Conservation (phyloP, 371 early-diverging fungal species). For the Mucor indicus region DNA sequence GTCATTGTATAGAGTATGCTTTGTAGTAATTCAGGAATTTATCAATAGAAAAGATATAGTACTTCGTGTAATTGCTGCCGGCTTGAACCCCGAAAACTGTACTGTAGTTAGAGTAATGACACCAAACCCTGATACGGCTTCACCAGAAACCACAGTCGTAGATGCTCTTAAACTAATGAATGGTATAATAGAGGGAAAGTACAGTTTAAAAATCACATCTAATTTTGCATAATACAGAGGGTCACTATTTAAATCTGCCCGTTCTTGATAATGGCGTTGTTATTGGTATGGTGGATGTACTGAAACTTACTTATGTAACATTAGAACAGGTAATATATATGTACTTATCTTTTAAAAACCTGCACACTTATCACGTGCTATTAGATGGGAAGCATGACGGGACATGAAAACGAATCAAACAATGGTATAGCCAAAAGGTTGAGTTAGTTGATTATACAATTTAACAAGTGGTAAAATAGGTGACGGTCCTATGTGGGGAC, state of each 20-base stretch:
- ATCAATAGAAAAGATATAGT: slow-evolving; percentile 72
- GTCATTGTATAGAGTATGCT: background rate
- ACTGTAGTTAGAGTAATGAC: slow-evolving; percentile 94
- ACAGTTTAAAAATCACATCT: too few relatives aligned
- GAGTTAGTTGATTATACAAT: too few relatives aligned
- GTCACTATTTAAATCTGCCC: slow-evolving; percentile 91
- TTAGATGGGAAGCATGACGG: background rate
- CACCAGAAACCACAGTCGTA: slow-evolving; percentile 73
- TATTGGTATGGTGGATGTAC: slow-evolving; percentile 89
- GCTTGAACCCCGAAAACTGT: slow-evolving; percentile 82
- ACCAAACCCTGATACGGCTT: slow-evolving; percentile 90
- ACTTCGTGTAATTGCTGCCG: slow-evolving; percentile 89
- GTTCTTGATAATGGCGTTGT: slow-evolving; percentile 78
- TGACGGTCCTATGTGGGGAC: slow-evolving; percentile 45
- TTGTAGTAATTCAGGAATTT: background rate
- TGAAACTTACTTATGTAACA: slow-evolving; percentile 83
- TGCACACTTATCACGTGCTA: too few relatives aligned
- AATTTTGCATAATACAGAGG: slow-evolving; percentile 8
- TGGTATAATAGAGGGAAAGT: slow-evolving; percentile 38
- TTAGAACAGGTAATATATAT: slow-evolving; percentile 69
- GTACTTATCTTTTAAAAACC: too few relatives aligned
- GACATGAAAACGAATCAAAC: background rate
- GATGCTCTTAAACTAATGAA: slow-evolving; percentile 93
- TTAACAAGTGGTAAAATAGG: background rate
- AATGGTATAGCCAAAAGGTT: too few relatives aligned